Evolutionary conservation across 345 rosid genomes (phyloP).

Genomic region (Theobroma cacao): DNA sequence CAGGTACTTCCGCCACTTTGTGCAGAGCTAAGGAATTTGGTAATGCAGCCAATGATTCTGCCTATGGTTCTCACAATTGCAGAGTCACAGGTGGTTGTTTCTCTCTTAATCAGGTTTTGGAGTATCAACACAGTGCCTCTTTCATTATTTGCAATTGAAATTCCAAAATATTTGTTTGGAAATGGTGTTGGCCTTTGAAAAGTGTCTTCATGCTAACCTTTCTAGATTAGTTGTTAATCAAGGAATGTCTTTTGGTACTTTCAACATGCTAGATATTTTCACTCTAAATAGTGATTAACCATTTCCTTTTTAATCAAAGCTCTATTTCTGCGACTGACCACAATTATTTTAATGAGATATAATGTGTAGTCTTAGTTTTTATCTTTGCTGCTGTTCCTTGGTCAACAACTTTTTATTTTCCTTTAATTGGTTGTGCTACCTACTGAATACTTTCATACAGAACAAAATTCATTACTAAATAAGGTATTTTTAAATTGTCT

Average conservation of each 20-base stretch:
- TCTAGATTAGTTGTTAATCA: not conserved
- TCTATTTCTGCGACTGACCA: not conserved
- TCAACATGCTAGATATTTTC: not conserved
- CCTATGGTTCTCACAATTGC: constrained; percentile 98
- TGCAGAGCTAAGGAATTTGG: constrained; percentile 96
- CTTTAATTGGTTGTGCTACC: not conserved
- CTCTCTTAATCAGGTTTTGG: constrained; percentile 15
- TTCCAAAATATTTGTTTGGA: not conserved
- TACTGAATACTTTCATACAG: not conserved
- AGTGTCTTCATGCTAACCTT: not conserved
- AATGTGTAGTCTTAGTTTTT: not conserved
- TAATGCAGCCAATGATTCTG: constrained; percentile 91
- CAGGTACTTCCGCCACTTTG: constrained; percentile 98
- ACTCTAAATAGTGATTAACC: not conserved
- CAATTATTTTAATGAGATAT: not conserved
- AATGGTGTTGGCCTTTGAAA: not conserved
- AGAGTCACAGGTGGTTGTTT: constrained; percentile 75
- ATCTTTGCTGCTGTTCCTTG: not conserved
- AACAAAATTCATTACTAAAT: not conserved
- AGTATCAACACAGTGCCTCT: not conserved
- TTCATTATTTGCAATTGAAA: constrained; percentile 6
- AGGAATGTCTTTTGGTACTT: not conserved
- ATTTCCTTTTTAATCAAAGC: not conserved
- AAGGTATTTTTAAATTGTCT: not conserved
- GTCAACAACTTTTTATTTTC: not conserved